Percentiles rank a stretch among this genome's conserved stretches.
Conservation (phyloP, 768 basidiomycete species). For the Termitomyces sp. region DNA sequence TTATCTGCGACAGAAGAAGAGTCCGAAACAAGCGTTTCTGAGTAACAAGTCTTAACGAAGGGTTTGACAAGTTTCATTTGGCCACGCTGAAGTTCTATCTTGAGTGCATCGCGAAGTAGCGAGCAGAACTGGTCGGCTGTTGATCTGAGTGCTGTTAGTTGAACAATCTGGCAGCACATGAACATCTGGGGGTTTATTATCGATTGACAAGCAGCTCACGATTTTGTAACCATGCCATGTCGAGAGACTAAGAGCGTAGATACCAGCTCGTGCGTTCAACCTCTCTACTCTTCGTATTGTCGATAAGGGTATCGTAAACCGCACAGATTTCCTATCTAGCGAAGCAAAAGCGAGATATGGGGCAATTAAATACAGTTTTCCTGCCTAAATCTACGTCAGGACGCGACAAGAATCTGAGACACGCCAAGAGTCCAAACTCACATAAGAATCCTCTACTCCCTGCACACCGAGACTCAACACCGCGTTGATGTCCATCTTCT, state of each 20-base stretch:
- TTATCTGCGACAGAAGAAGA: constrained; percentile 55
- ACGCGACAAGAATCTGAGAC: not conserved
- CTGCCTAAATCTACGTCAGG: constrained; percentile 56
- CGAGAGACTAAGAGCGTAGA: constrained; percentile 93
- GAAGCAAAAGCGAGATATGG: constrained; percentile 91
- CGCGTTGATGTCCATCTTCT: constrained; percentile 86
- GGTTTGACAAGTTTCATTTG: constrained; percentile 91
- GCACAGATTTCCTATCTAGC: constrained; percentile 87
- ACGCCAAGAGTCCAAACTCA: constrained; percentile 56
- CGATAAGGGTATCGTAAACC: constrained; percentile 87
- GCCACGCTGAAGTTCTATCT: constrained; percentile 82
- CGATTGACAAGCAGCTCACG: constrained; percentile 41
- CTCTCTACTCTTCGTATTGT: constrained; percentile 93
- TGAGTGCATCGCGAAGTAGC: constrained; percentile 83
- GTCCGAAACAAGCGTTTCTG: constrained; percentile 76
- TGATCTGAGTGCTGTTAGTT: constrained; percentile 89
- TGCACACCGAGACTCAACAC: constrained; percentile 76
- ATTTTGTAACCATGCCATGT: constrained; percentile 95
- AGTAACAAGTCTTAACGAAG: constrained; percentile 92
- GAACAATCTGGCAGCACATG: constrained; percentile 61
- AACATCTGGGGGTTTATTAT: not conserved
- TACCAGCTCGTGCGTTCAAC: constrained; percentile 88
- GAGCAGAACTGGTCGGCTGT: constrained; percentile 93
- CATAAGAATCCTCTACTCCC: constrained; percentile 90
- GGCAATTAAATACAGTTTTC: constrained; percentile 83